These are phyloP conservation scores for Fusarium liriodendri DNA, from an alignment of 2,329 filamentous ascomycete species.

Conservation along the genomic window DNA sequence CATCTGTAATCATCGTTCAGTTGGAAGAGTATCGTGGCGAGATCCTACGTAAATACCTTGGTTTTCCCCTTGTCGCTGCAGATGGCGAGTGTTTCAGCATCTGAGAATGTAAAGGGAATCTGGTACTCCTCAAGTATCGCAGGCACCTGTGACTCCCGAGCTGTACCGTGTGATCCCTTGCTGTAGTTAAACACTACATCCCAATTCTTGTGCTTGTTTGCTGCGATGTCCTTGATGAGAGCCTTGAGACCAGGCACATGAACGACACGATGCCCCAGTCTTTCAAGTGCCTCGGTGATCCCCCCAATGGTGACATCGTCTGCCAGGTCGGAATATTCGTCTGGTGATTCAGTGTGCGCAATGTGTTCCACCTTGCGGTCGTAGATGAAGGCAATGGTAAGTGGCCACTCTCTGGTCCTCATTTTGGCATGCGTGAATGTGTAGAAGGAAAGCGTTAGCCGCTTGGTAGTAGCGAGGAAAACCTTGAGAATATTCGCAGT, in stretches of 20 bases:
- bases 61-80: not conserved
- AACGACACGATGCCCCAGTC: not conserved
- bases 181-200: not conserved
- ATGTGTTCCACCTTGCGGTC: not conserved
- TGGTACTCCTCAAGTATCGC: not conserved
- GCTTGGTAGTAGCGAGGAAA: not conserved
- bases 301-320: not conserved
- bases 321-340: not conserved
- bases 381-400: not conserved
- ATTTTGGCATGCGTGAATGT: not conserved
- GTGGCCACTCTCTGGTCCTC: not conserved
- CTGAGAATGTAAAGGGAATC: not conserved
- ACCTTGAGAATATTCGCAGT: not conserved
- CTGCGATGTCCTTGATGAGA: not conserved
- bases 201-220: not conserved
- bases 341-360: not conserved
- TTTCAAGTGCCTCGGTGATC: not conserved
- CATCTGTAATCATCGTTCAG: not conserved
- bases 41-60: not conserved
- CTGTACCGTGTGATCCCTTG: not conserved
- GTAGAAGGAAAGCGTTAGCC: not conserved
- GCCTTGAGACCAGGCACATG: not conserved
- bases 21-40: not conserved
- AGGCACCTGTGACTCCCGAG: not conserved
- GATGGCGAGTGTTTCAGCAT: not conserved